These are phyloP conservation scores for Scheffersomyces parashehatae DNA, from an alignment of 1,139 yeast species.

Conservation along the genomic window DNA sequence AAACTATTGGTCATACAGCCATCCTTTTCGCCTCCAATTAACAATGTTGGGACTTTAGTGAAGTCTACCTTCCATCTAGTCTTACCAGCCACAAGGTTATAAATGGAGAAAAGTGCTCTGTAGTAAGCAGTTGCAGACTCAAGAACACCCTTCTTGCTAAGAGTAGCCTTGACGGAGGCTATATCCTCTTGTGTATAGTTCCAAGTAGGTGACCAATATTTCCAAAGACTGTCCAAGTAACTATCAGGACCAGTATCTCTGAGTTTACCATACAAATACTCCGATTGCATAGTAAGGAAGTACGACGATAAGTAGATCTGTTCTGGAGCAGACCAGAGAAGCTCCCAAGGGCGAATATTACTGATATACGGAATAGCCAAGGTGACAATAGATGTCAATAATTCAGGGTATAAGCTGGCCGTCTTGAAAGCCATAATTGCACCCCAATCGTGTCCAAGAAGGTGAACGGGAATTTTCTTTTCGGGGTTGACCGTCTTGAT, in stretches of 20 bases:
- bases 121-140: constrained; percentile 47
- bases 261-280: constrained; percentile 26
- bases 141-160: constrained; percentile 28
- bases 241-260: constrained; percentile 16
- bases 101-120: constrained; percentile 30
- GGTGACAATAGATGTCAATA: constrained; percentile 35
- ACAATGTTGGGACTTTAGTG: constrained; percentile 38
- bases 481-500: constrained; percentile 22
- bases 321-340: constrained; percentile 31
- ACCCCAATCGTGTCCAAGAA: constrained; percentile 53
- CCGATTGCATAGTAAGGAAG: constrained; percentile 43
- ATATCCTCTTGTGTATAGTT: constrained; percentile 27
- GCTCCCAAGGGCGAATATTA: constrained; percentile 28
- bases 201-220: constrained; percentile 47
- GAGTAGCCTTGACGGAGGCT: constrained; percentile 27
- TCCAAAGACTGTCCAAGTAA: constrained; percentile 39
- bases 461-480: constrained; percentile 32
- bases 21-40: constrained; percentile 40
- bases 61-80: constrained; percentile 33
- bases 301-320: constrained; percentile 41
- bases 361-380: constrained; percentile 43
- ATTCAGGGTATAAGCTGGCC: constrained; percentile 37
- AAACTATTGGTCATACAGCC: constrained; percentile 39
- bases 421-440: constrained; percentile 40
- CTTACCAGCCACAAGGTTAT: constrained; percentile 20